Base-by-base conservation (phyloP, 1,284 basidiomycete species). In the Tranzscheliella williamsii region DNA sequence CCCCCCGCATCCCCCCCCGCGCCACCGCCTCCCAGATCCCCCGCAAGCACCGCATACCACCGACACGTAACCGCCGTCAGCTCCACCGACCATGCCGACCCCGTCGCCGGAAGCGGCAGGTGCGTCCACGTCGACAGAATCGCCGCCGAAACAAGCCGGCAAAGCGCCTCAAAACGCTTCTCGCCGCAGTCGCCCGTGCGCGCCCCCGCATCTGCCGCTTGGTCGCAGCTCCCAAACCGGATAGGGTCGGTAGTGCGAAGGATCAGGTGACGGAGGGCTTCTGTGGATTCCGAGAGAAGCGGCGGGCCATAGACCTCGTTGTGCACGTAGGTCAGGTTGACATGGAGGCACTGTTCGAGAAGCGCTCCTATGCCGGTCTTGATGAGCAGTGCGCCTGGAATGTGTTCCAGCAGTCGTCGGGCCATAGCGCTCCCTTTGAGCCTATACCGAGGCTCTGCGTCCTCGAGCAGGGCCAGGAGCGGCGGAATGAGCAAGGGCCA, bases 91-190 rank as follows among this genome's bases (percentile, higher is more conserved):
- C 44, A 17, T 8, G 23, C 35, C 2, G 47, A 48, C 5, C 52
- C 33, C 7, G 40, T 34, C 7, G 60, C 42, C 3, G 60, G 54
- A 4, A 63, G 44, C 4, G 60, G 49, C 1, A 63, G 29, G 33
- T 57, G 57, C 16, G 60, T 57, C 60, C 60, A 63, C 6, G 49
- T 63, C 0, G 49, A 53, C 2, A 63, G 32, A 6, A 63, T 39
- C 23, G 16, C 26, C 39, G 57, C 44, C 2, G 45, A 49, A 1
- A 63, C 30, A 17, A 63, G 38, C 0, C 39, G 26, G 30, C 27
- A 42, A 5, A 63, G 36, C 5, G 60, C 41, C 13, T 57, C 49
- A 30, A 43, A 40, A 8, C 40, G 48, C 20, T 47, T 30, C 11
- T 52, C 24, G 3, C 20, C 9, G 3, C 15, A 16, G 5, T 45